Conservation (phyloP, 2,329 filamentous ascomycete genomes). For the Aureobasidium sp. region DNA sequence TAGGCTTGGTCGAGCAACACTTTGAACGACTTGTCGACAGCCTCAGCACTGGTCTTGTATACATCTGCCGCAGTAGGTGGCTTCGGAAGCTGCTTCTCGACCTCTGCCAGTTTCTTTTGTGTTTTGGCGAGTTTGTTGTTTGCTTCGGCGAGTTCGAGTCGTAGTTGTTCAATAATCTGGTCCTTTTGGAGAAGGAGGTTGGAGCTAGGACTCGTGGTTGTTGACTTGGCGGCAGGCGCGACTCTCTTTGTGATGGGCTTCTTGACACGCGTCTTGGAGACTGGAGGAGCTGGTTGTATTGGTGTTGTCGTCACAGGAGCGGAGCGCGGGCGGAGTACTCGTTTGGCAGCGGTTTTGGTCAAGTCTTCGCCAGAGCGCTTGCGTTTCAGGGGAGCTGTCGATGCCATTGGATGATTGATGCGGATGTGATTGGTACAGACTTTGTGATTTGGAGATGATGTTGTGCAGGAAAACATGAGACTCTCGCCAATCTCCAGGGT, state of each 20-base stretch:
- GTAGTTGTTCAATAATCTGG: slow-evolving; percentile 84
- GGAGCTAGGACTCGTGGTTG: slow-evolving; percentile 48
- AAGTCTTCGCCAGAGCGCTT: not conserved
- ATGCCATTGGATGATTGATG: not conserved
- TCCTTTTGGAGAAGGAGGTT: slow-evolving; percentile 91
- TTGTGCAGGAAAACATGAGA: too few species aligned
- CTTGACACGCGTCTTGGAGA: not conserved
- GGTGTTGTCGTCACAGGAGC: not conserved
- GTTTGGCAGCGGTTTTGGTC: not conserved
- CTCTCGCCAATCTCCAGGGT: not conserved
- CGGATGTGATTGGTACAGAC: not conserved
- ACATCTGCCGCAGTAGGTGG: too few species aligned
- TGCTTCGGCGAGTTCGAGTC: slow-evolving; percentile 84
- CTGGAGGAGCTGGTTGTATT: not conserved
- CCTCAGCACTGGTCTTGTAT: not conserved
- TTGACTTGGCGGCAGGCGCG: not conserved
- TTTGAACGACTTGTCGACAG: too few species aligned
- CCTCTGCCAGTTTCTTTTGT: slow-evolving; percentile 79
- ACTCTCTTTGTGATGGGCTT: not conserved
- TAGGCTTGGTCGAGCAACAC: not conserved
- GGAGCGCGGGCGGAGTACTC: not conserved
- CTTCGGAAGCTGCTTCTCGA: slow-evolving; percentile 62
- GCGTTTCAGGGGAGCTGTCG: not conserved
- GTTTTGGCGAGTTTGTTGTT: slow-evolving; percentile 93
- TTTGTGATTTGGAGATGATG: not conserved